Base-by-base conservation (phyloP, 2,329 filamentous ascomycete genomes). In the Penicillium sp. region DNA sequence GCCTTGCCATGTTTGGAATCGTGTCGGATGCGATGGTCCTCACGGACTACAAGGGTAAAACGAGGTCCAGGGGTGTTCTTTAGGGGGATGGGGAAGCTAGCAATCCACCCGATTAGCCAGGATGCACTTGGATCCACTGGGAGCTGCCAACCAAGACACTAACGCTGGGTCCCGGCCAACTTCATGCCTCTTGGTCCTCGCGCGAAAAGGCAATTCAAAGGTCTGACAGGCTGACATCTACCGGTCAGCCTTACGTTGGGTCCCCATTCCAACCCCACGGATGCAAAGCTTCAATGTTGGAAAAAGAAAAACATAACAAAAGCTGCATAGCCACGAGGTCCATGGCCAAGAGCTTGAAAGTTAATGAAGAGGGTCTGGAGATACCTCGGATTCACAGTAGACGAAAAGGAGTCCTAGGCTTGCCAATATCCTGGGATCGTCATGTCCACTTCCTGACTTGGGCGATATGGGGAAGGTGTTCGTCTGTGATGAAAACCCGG, bases 81-180 rank as follows among this genome's bases (percentile, higher is more conserved):
- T 64, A 67, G 61, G 62, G 59, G 58, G 52, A 62, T 60, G 65
- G 65, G 63, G 63, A 68, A 68, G 52, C 56, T 58, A 62, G 53
- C 60, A 65, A 63, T 54, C 52, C 58, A 65, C 62, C 62, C 62
- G 61, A 66, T 64, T 68, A 68, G 65, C 64, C 59, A 61, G 51
- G 51, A 60, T 48, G 57, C 59, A 49, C 28, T 48, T 50, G 55
- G 58, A 58, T 65, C 67, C 67, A 70, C 67, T 46, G 28, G 39
- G 42, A 69, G 63, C 65, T 68, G 59, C 64, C 64, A 67, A 49
- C 54, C 54, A 60, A 56, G 57, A 59, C 58, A 57, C 58, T 57
- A 60, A 51, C 31, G 45, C 33, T 54, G 49, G 45, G 39, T n/a
- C 29, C 46, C 28, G 16, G 23, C 16, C 15, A 28, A 26, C 21